Evolutionary conservation across 805 yeast species (phyloP), one percentile per base, ranked within the genome.

Genomic region (Candida arabinofermentans): DNA sequence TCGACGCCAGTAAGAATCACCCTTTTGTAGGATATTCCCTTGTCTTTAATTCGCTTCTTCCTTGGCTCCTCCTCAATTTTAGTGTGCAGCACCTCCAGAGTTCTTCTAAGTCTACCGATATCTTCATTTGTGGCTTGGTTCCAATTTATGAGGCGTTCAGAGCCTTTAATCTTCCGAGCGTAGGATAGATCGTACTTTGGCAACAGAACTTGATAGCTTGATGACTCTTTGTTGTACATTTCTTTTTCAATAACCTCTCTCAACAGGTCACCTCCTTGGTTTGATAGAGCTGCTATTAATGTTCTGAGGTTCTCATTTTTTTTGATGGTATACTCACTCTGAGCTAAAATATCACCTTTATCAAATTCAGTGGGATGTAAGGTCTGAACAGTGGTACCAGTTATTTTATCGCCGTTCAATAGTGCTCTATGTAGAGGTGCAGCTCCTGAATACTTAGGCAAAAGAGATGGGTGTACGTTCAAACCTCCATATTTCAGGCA

Each of bases 371-470:
- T 72, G 0, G 97, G 96, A 56, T 93, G 96, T 19, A 93, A 63
- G 0, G 96, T 86, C 59, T 93, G 99, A 0, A 93, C 75, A 0
- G 96, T 77, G 14, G 88, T 95, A 0, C 98, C 99, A 0, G 97
- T 83, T 14, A 36, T 44, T 0, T 47, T 27, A 49, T 83, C 89
- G 31, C 71, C 70, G 44, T 84, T 77, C 53, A 90, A 59, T 10
- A 93, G 61, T 0, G 96, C 81, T 45, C 78, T 72, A 47, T 91
- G 98, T 4, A 93, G 64, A 0, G 99, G 99, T 1, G 96, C 83
- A 0, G 97, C 81, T 1, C 99, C 99, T 2, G 88, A 75, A 51
- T 86, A 78, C 35, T 65, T 66, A 0, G 99, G 99, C 8, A 93
- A 70, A 6, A 89, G 59, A 0, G 96, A 88, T 0, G 99, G 99